Evolutionary conservation across 139 green algal species (phyloP).

Genomic region (Gonium pectorale): DNA sequence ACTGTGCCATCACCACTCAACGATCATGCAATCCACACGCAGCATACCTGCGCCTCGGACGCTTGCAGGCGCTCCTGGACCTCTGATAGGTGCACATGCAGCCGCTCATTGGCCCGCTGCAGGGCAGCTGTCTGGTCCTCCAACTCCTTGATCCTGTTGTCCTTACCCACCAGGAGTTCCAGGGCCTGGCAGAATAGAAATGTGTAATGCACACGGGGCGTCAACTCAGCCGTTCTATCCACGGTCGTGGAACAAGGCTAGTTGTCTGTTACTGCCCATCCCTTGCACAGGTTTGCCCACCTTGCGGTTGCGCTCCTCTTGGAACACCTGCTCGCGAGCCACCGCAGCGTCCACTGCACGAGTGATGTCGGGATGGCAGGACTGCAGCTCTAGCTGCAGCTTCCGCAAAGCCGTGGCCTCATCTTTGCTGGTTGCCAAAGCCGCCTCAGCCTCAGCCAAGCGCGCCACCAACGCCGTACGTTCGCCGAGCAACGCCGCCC

Average conservation of each 20-base stretch:
- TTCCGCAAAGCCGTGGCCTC: slow-evolving; percentile 53
- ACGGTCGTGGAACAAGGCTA: too few species aligned
- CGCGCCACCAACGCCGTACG: neutral
- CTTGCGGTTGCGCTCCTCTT: slow-evolving; percentile 58
- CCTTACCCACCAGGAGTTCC: slow-evolving; percentile 62
- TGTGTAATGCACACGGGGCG: too few species aligned
- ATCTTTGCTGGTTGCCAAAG: slow-evolving; percentile 49
- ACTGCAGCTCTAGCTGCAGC: slow-evolving; percentile 53
- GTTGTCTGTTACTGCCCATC: too few species aligned
- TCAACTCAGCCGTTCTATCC: too few species aligned
- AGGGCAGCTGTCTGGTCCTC: slow-evolving; percentile 39
- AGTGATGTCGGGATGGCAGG: slow-evolving; percentile 45
- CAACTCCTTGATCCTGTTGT: slow-evolving; percentile 50
- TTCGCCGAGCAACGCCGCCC: neutral
- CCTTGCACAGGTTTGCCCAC: too few species aligned
- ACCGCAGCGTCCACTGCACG: slow-evolving; percentile 49
- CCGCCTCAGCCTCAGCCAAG: slow-evolving; percentile 42
- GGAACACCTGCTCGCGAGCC: slow-evolving; percentile 47
- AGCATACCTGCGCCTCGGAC: neutral
- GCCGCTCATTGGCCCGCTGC: slow-evolving; percentile 1
- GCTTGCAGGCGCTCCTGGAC: slow-evolving; percentile 19
- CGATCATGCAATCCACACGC: too few species aligned
- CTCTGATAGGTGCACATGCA: slow-evolving; percentile 25
- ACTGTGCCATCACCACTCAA: too few species aligned
- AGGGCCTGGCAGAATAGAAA: slow-evolving; percentile 40